Conservation (phyloP, 192 early-diverging fungal species). For the Backusella parvicylindrica region DNA sequence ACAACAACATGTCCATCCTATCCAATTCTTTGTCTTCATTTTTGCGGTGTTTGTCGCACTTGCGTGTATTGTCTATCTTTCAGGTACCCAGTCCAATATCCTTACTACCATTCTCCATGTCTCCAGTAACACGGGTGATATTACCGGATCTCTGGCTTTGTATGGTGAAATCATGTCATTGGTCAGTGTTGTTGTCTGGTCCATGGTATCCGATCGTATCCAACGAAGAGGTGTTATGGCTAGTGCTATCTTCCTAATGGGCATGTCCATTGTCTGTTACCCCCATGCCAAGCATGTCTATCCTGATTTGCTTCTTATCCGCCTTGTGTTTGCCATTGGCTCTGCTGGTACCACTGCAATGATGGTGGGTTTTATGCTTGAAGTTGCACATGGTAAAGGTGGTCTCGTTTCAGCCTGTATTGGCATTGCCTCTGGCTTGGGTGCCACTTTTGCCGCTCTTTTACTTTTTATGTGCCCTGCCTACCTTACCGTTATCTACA, state of each 20-base stretch:
- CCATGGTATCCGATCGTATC: slow-evolving; percentile 54
- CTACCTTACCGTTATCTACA: slow-evolving; percentile 6
- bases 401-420: slow-evolving; percentile 51
- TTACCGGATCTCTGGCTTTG: slow-evolving; percentile 57
- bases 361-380: slow-evolving; percentile 58
- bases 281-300: slow-evolving; percentile 54
- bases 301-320: slow-evolving; percentile 53
- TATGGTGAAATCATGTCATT: slow-evolving; percentile 64
- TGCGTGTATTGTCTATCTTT: slow-evolving; percentile 37
- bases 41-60: slow-evolving; percentile 32
- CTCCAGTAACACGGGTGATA: slow-evolving; percentile 22
- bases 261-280: slow-evolving; percentile 45
- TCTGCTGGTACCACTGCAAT: slow-evolving; percentile 58
- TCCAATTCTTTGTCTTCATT: slow-evolving; percentile 29
- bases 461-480: slow-evolving; percentile 38
- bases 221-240: slow-evolving; percentile 55
- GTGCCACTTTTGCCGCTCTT: slow-evolving; percentile 55
- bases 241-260: slow-evolving; percentile 49
- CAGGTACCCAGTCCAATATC: slow-evolving; percentile 38
- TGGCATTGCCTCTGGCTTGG: slow-evolving; percentile 57
- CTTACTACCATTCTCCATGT: slow-evolving; percentile 29
- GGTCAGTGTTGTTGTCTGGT: slow-evolving; percentile 42
- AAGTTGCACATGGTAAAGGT: slow-evolving; percentile 49
- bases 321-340: slow-evolving; percentile 68
- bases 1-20: slow-evolving; percentile 3